Base-by-base conservation (phyloP, 2,329 filamentous ascomycete genomes). In the Dryadomyces sulphureus region DNA sequence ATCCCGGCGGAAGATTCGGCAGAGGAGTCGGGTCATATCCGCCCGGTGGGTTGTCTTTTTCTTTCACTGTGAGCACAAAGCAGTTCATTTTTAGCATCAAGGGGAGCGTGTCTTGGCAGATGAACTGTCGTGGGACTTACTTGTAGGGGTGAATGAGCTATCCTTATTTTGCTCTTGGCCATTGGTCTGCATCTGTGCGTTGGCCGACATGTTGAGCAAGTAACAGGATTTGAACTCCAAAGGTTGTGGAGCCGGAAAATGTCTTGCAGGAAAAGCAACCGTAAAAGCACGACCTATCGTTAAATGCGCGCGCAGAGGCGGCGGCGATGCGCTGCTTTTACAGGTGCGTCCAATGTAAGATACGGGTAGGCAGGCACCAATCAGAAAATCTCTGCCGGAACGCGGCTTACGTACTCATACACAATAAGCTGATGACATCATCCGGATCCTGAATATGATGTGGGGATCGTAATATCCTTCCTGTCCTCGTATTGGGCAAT, bases 1-100 rank as follows among this genome's bases (percentile, higher is more conserved):
- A 95, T 22, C 89, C 88, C 7, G 81, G 78, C 8, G 81, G 79
- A 5, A 77, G 79, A 55, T 74, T 64, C 0, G 86, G 85, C 8
- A 94, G 68, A 1, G 87, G 85, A 0, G 86, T 94, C 4, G 22
- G 7, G 35, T 55, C 54, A 27, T 52, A 54, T n/a, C 54, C 54
- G 19, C 53, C 54, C 1, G 52, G 38, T 1, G 50, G 49, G 6
- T 50, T 49, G 9, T 39, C 42, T 43, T 54, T 49, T 25, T 40
- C 34, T 9, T 45, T 48, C 3, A 39, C 11, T 9, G 34, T 38
- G 22, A 25, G 16, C 11, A 7, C 14, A n/a, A 1, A 20, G 36
- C 8, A n/a, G 14, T 40, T n/a, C 17, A 12, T 30, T 25, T 14
- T 27, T 21, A 12, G 20, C 7, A 19, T 43, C 41, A 5, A n/a